These are phyloP conservation scores for Suillus paluster DNA, from an alignment of 768 basidiomycete species.

Conservation along the genomic window DNA sequence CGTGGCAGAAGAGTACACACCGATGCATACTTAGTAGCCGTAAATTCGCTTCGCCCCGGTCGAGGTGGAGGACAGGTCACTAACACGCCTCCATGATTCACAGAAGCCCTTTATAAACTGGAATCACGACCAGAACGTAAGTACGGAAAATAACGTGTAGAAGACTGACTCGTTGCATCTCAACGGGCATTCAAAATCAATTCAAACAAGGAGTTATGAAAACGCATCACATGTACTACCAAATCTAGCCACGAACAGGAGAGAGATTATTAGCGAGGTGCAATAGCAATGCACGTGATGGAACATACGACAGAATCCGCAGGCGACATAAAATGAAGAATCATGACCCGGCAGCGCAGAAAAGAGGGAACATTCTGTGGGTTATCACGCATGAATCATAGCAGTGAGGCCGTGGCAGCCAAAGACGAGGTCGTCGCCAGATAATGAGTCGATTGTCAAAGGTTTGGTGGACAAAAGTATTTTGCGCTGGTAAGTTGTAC, in stretches of 20 bases:
- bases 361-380: too few relatives aligned
- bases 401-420: neutral
- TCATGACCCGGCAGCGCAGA: too few relatives aligned
- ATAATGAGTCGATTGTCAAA: neutral
- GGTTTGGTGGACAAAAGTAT: neutral
- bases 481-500: neutral
- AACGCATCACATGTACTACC: neutral
- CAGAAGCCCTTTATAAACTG: neutral
- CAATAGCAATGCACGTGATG: neutral
- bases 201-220: neutral
- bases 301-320: neutral
- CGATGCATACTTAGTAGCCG: neutral
- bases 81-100: neutral
- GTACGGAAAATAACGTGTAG: too few relatives aligned
- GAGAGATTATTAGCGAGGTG: neutral
- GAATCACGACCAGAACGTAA: neutral
- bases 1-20: neutral
- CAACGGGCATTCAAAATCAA: neutral
- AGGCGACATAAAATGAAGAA: neutral
- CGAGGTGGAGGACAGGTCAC: neutral
- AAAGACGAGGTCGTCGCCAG: neutral
- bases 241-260: neutral
- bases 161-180: neutral
- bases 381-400: neutral
- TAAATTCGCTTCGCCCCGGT: neutral